Conservation (phyloP, 768 basidiomycete species). For the Xerocomellus chrysenteron region DNA sequence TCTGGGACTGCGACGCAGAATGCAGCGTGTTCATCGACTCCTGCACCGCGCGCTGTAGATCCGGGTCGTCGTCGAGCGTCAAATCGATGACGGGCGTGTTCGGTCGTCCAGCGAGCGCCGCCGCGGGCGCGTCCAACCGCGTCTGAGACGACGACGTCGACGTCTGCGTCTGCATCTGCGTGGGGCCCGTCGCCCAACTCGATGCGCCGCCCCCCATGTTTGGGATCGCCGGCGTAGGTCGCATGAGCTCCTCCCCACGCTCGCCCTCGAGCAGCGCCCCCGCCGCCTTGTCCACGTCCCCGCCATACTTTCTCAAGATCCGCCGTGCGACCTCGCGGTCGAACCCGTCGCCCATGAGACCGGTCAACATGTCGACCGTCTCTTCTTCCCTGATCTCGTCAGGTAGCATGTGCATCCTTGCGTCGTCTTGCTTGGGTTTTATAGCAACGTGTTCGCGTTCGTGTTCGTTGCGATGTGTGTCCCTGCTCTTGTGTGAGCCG, state of each 20-base stretch:
- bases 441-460: too few species aligned
- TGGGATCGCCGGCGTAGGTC: neutral
- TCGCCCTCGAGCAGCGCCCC: slow-evolving; percentile 56
- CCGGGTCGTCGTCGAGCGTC: slow-evolving; percentile 54
- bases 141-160: slow-evolving; percentile 7
- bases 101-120: slow-evolving; percentile 17
- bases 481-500: neutral
- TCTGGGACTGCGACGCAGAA: slow-evolving; percentile 23
- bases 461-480: neutral
- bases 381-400: slow-evolving; percentile 31
- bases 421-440: neutral
- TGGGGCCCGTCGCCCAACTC: neutral
- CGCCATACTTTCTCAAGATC: slow-evolving; percentile 60
- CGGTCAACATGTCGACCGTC: slow-evolving; percentile 33
- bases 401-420: slow-evolving; percentile 19
- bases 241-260: slow-evolving; percentile 35
- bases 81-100: slow-evolving; percentile 53
- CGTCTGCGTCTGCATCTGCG: neutral
- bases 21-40: slow-evolving; percentile 48
- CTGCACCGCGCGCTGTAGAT: slow-evolving; percentile 51
- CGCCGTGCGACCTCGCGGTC: slow-evolving; percentile 49
- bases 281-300: slow-evolving; percentile 56
- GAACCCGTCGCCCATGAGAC: slow-evolving; percentile 40
- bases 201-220: neutral
- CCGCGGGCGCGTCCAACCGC: slow-evolving; percentile 9